Base-by-base conservation (phyloP, 805 yeast species). In the Kazachstania viticola region DNA sequence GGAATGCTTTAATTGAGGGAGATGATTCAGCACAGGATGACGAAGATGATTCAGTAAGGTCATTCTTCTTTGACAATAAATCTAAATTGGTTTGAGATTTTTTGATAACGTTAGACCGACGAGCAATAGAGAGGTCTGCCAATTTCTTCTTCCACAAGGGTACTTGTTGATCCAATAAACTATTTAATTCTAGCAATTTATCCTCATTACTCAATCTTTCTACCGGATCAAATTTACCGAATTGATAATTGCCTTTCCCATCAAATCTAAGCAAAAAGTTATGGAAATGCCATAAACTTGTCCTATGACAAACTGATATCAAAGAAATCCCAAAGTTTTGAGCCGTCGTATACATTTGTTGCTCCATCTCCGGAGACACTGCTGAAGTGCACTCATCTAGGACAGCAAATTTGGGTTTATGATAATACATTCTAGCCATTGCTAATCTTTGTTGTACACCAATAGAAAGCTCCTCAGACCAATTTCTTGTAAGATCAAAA, bases 351-450 rank as follows among this genome's bases (percentile, higher is more conserved):
- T 87, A 87, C 82, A 88, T 85, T 45, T 77, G 74, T 39, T 79
- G 83, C 52, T 87, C 97, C 73, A 85, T 78, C 38, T 79, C 81
- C 9, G 91, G 82, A 0, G 95, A 77, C 2, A 87, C 94, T 1
- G 94, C 88, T 3, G 95, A 83, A 1, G 97, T 87, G 56, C 95
- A 87, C 61, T 87, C 97, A 59, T 87, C 97, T 41, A 87, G 63
- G 17, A 87, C 94, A 0, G 97, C 97, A 65, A 85, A 87, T 54
- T 75, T 79, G 2, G 97, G 97, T 46, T 70, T 69, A 56, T 87
- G 95, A 51, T 85, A 87, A 51, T 81, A 87, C 56, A 87, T 65
- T 47, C 96, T 69, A 3, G 94, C 95, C 80, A 88, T 78, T 11
- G 95, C 95, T 41, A 87, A 65, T 45, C 95, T 65, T 54, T 87